Conservation (phyloP, 1,284 basidiomycete genomes). For the Pseudozyma pruni region DNA sequence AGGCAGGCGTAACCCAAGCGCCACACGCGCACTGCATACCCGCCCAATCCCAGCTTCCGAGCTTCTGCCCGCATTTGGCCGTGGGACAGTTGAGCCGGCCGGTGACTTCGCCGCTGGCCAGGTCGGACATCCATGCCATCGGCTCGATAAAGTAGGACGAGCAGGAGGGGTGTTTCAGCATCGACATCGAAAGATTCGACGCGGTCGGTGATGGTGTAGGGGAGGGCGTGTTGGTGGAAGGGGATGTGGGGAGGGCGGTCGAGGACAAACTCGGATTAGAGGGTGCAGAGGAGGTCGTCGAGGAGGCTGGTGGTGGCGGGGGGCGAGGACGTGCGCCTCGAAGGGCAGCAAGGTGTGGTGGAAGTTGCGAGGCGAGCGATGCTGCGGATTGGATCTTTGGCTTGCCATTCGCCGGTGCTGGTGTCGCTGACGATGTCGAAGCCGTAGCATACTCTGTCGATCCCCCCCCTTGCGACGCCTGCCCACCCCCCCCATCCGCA, state of each 20-base stretch:
- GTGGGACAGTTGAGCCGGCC: slow-evolving; percentile 94
- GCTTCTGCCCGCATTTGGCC: slow-evolving; percentile 84
- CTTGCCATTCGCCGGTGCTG: not conserved
- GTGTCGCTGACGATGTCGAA: slow-evolving; percentile 1
- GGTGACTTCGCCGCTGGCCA: slow-evolving; percentile 78
- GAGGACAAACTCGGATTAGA: no score
- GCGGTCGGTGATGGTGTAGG: not conserved
- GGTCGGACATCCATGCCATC: slow-evolving; percentile 94
- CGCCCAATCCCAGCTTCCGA: slow-evolving; percentile 97
- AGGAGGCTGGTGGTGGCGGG: not conserved
- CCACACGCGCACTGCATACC: slow-evolving; percentile 87
- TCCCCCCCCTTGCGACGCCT: not conserved
- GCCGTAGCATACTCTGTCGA: not conserved
- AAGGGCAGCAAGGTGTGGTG: slow-evolving; percentile 59
- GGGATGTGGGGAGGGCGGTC: not conserved
- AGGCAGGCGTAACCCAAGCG: slow-evolving; percentile 74
- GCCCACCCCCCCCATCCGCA: not conserved
- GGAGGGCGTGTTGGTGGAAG: not conserved
- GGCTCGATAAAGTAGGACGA: slow-evolving; percentile 97
- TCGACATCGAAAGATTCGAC: no score
- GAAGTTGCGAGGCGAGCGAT: slow-evolving; percentile 45
- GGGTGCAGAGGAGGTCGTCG: no score
- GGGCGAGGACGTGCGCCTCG: slow-evolving; percentile 17
- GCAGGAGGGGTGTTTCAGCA: slow-evolving; percentile 74
- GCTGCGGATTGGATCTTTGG: slow-evolving; percentile 53